Evolutionary conservation across 306 rosid genomes (phyloP).

Genomic region (Vachellia collinsii): DNA sequence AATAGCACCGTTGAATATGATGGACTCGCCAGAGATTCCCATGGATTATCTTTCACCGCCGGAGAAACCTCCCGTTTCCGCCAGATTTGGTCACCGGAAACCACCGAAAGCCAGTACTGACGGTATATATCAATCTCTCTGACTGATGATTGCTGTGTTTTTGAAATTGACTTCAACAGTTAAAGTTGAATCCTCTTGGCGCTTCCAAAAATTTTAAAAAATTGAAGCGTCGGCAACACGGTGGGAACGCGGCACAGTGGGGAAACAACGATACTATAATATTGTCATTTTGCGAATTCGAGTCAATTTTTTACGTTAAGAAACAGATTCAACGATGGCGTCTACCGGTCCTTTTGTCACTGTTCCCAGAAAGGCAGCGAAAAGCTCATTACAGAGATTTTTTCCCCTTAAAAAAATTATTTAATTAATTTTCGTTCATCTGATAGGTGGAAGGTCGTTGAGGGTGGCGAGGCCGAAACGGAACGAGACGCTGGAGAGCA

Average conservation of each 20-base stretch:
- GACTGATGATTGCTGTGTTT: neutral
- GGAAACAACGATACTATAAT: neutral
- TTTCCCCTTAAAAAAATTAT: neutral
- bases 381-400: neutral
- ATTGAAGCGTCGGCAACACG: neutral
- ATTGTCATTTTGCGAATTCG: neutral
- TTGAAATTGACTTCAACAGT: neutral
- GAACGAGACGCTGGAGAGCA: constrained; percentile 79
- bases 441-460: constrained; percentile 58
- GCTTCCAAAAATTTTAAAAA: neutral
- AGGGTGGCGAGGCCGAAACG: constrained; percentile 56
- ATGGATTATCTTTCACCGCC: constrained; percentile 13
- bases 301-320: constrained; percentile 10
- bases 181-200: neutral
- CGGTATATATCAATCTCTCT: constrained; percentile 9
- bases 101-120: constrained; percentile 50
- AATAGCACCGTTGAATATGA: constrained; percentile 11
- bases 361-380: neutral
- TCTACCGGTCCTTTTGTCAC: neutral
- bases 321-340: constrained; percentile 37
- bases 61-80: constrained; percentile 59
- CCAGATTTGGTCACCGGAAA: constrained; percentile 62
- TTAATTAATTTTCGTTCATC: neutral
- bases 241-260: neutral
- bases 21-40: constrained; percentile 38